Evolutionary conservation across 129 eudicot genomes (phyloP).

Genomic region (Pittosporum tobira): DNA sequence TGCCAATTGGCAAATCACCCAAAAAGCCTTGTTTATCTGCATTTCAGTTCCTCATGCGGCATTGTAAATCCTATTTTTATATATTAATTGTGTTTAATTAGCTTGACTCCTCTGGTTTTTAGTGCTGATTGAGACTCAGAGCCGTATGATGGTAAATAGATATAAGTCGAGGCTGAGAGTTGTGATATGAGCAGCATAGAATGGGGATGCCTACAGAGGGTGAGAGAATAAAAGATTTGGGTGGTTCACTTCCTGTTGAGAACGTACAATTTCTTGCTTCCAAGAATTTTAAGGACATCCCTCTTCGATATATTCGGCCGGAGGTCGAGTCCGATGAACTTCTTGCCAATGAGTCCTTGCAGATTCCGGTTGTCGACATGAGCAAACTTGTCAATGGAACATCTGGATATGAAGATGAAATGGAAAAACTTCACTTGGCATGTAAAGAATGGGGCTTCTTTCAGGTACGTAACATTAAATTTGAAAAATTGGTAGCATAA

Average conservation of each 20-base stretch:
- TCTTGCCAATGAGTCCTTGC: slow-evolving; percentile 25
- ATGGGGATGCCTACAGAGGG: neutral
- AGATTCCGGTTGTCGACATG: slow-evolving; percentile 46
- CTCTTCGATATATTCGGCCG: slow-evolving; percentile 38
- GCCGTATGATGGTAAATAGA: too few species aligned
- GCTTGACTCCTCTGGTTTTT: too few species aligned
- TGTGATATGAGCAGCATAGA: too few species aligned
- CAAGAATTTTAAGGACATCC: slow-evolving; percentile 29
- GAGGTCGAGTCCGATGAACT: slow-evolving; percentile 25
- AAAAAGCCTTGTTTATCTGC: too few species aligned
- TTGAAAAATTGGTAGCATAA: too few species aligned
- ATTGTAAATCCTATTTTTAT: too few species aligned
- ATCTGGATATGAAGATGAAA: slow-evolving; percentile 22
- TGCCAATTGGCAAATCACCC: too few species aligned
- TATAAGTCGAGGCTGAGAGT: too few species aligned
- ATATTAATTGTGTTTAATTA: too few species aligned
- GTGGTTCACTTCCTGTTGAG: slow-evolving; percentile 48
- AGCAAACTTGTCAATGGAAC: slow-evolving; percentile 19
- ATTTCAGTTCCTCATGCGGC: too few species aligned
- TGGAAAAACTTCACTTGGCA: slow-evolving; percentile 41
- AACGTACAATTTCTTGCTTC: slow-evolving; percentile 50
- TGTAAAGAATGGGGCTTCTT: slow-evolving; percentile 60
- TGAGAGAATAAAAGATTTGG: slow-evolving; percentile 12
- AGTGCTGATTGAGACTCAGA: too few species aligned
- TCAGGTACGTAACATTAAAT: slow-evolving; percentile 32